A percentile compares a stretch with the other conserved stretches of the same genome.
Conservation (phyloP, 2,329 filamentous ascomycete genomes). For the Aspergillus pseudonomiae region DNA sequence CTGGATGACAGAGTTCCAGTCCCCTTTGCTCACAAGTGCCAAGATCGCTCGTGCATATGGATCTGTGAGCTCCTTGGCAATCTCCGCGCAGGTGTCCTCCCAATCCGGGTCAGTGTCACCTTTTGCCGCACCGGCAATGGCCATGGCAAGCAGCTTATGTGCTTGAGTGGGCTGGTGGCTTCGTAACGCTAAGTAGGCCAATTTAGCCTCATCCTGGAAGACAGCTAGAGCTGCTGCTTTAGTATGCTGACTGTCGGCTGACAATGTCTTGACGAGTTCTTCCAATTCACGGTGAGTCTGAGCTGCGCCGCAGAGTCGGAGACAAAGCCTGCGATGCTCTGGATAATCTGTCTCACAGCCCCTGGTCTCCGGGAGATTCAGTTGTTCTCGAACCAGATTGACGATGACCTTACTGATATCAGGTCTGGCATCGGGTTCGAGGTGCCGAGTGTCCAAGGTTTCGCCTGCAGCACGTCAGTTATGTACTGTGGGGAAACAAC, state of each 20-base stretch:
- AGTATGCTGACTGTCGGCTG: constrained; percentile 58
- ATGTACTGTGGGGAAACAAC: not conserved
- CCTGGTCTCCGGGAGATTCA: constrained; percentile 56
- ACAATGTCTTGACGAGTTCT: constrained; percentile 53
- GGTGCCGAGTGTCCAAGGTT: constrained; percentile 35
- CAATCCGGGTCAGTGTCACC: constrained; percentile 58
- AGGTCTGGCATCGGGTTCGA: constrained; percentile 29
- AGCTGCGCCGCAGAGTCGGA: constrained; percentile 62
- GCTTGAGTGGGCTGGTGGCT: constrained; percentile 57
- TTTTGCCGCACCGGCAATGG: constrained; percentile 50
- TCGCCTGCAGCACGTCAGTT: constrained; percentile 28
- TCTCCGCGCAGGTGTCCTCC: constrained; percentile 63
- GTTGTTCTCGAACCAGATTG: constrained; percentile 51
- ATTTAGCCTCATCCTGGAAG: constrained; percentile 61
- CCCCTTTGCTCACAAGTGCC: constrained; percentile 60
- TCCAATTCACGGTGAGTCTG: constrained; percentile 55
- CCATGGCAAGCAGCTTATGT: constrained; percentile 59
- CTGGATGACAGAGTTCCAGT: constrained; percentile 62
- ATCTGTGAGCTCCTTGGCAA: constrained; percentile 64
- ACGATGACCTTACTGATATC: constrained; percentile 48
- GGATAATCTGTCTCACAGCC: constrained; percentile 55
- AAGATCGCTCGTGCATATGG: constrained; percentile 65
- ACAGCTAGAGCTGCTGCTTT: constrained; percentile 66
- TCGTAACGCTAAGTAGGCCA: constrained; percentile 60
- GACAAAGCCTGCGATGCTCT: constrained; percentile 62